Percentiles rank a stretch among this genome's conserved stretches.
These are phyloP conservation scores for Blastomyces emzantsi DNA, from an alignment of 2,329 filamentous ascomycete species.

Conservation along the genomic window DNA sequence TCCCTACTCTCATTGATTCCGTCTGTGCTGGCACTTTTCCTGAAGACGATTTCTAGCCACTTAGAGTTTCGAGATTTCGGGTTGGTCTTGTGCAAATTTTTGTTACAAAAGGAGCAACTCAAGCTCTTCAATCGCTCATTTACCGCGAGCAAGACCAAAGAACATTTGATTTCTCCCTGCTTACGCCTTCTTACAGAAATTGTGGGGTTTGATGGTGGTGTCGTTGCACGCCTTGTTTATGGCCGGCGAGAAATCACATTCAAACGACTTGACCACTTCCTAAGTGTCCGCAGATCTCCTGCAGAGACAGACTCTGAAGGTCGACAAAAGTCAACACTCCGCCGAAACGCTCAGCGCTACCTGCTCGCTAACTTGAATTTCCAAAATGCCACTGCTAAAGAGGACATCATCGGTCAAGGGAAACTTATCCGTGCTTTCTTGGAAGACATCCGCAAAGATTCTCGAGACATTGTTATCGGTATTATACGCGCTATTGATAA, in stretches of 20 bases:
- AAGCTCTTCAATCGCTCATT: constrained; percentile 72
- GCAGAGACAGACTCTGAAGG: constrained; percentile 52
- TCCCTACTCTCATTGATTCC: constrained; percentile 70
- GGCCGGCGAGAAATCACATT: constrained; percentile 69
- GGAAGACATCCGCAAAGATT: constrained; percentile 67
- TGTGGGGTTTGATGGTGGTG: constrained; percentile 77
- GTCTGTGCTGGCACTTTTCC: constrained; percentile 69
- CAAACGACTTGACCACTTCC: constrained; percentile 68
- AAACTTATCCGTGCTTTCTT: constrained; percentile 62
- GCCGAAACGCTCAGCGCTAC: constrained; percentile 75
- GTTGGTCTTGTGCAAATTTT: constrained; percentile 66
- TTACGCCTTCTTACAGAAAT: constrained; percentile 78
- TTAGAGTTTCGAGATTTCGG: constrained; percentile 69
- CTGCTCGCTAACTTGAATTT: constrained; percentile 70
- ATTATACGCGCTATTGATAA: constrained; percentile 62
- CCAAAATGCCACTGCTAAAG: constrained; percentile 66
- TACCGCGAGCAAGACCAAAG: constrained; percentile 70
- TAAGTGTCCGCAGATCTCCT: constrained; percentile 55
- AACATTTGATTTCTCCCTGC: constrained; percentile 80
- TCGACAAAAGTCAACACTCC: constrained; percentile 62
- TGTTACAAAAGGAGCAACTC: constrained; percentile 71
- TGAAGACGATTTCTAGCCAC: constrained; percentile 66
- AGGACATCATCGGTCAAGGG: constrained; percentile 69
- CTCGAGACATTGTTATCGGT: constrained; percentile 64
- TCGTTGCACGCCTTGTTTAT: constrained; percentile 67